These are phyloP conservation scores for Blastocystis sp. DNA, from an alignment of 352 stramenopile genomes.

Conservation along the genomic window DNA sequence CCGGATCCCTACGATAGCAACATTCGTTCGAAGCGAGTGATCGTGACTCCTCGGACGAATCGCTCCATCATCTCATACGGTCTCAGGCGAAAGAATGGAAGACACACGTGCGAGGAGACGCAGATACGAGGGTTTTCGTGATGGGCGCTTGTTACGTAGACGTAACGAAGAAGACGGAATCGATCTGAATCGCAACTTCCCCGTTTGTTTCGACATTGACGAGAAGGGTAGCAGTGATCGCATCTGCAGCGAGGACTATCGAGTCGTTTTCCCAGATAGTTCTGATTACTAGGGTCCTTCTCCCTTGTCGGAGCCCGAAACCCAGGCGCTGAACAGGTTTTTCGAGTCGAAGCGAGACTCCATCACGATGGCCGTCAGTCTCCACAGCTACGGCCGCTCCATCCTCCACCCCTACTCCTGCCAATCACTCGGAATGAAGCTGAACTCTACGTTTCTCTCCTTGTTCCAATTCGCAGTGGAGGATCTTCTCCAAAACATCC, in stretches of 20 bases:
- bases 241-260: constrained; percentile 28
- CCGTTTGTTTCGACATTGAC: constrained; percentile 40
- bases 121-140: neutral
- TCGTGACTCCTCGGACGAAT: neutral
- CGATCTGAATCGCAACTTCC: constrained; percentile 52
- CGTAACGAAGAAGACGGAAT: neutral
- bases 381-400: constrained; percentile 19
- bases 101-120: neutral
- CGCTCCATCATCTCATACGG: no score
- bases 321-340: neutral
- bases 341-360: neutral
- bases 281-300: neutral
- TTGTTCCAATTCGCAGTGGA: neutral
- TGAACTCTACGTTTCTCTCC: neutral
- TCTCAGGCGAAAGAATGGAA: constrained; percentile 3
- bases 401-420: constrained; percentile 44
- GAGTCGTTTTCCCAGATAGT: neutral
- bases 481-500: neutral
- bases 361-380: neutral
- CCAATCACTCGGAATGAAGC: neutral
- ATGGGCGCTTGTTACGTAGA: neutral
- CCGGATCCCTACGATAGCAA: constrained; percentile 38
- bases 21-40: neutral
- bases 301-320: constrained; percentile 32
- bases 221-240: neutral